phyloP scores from a whole-genome alignment of 2,329 filamentous ascomycete species.

The Lasiodiplodia sp. region DNA sequence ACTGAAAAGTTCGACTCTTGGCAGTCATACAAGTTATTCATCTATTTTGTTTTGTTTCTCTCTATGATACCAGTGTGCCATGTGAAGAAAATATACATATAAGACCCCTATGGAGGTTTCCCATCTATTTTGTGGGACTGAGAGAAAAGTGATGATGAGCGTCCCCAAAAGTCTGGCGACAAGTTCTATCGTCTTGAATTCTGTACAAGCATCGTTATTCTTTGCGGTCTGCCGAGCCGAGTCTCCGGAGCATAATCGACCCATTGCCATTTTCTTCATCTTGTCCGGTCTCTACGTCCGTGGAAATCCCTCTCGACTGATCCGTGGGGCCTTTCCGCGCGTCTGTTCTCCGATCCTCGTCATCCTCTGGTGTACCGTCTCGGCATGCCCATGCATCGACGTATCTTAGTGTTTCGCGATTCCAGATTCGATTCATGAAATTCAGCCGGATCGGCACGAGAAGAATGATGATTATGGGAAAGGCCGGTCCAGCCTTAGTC shows the following conservation, averaged over 20 bases:
- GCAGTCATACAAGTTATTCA: no score
- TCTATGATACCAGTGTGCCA: no score
- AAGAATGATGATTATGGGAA: slow-evolving; percentile 69
- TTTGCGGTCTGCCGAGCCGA: not conserved
- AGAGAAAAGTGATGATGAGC: not conserved
- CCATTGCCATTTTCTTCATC: not conserved
- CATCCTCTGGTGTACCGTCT: slow-evolving; percentile 47
- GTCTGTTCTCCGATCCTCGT: slow-evolving; percentile 34
- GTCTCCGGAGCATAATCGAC: not conserved
- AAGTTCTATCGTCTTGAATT: not conserved
- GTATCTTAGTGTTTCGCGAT: slow-evolving; percentile 62
- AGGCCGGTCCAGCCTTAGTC: slow-evolving; percentile 68
- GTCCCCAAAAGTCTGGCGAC: not conserved
- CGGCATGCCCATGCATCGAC: slow-evolving; percentile 56
- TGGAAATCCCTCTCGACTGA: not conserved
- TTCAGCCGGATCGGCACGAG: slow-evolving; percentile 69
- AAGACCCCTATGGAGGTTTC: no score
- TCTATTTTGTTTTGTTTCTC: no score
- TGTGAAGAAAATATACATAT: no score
- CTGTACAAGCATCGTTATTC: not conserved
- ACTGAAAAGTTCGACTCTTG: no score
- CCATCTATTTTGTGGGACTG: no score
- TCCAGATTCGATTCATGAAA: slow-evolving; percentile 68
- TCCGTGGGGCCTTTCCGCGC: not conserved
- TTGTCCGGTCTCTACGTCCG: slow-evolving; percentile 15